Evolutionary conservation across 495 filamentous ascomycete genomes (phyloP).

Genomic region (Penicillium taxi): DNA sequence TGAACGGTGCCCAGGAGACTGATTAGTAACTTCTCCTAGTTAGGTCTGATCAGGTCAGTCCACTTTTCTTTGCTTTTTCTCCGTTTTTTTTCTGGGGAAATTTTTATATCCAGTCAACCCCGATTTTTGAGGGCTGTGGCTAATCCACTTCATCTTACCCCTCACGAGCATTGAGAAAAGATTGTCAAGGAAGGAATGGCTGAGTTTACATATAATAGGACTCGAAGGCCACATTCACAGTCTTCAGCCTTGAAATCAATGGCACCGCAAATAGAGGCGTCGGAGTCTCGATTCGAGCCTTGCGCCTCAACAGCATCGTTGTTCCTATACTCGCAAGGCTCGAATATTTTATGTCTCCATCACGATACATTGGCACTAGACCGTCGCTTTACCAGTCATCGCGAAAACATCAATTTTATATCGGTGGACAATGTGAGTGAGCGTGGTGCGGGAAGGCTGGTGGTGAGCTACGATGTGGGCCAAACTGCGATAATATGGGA

Average conservation of each 20-base stretch:
- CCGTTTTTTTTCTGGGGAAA: conserved; percentile 2
- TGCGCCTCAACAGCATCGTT: conserved; percentile 81
- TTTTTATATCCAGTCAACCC: not conserved
- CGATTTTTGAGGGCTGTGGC: too few relatives aligned
- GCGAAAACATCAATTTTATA: conserved; percentile 72
- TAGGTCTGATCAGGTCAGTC: conserved; percentile 17
- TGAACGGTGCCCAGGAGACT: conserved; percentile 14
- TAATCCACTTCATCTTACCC: too few relatives aligned
- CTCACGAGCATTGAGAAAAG: too few relatives aligned
- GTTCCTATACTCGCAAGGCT: conserved; percentile 79
- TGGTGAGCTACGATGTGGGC: conserved; percentile 87
- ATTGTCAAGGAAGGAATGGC: conserved; percentile 19
- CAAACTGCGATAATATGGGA: conserved; percentile 97
- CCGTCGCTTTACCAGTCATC: conserved; percentile 75
- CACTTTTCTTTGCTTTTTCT: conserved; percentile 3
- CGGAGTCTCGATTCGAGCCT: conserved; percentile 61
- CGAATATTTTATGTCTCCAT: conserved; percentile 68
- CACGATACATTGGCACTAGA: conserved; percentile 91
- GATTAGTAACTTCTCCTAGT: conserved; percentile 13
- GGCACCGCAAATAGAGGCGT: conserved; percentile 43
- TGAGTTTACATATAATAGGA: conserved; percentile 29
- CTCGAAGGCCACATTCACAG: conserved; percentile 20
- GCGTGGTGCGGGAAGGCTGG: conserved; percentile 70
- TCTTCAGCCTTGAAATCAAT: conserved; percentile 21
- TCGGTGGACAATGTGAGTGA: conserved; percentile 91